Base-by-base conservation (phyloP, 23 red algal genomes). In the Porphyridium purpureum region DNA sequence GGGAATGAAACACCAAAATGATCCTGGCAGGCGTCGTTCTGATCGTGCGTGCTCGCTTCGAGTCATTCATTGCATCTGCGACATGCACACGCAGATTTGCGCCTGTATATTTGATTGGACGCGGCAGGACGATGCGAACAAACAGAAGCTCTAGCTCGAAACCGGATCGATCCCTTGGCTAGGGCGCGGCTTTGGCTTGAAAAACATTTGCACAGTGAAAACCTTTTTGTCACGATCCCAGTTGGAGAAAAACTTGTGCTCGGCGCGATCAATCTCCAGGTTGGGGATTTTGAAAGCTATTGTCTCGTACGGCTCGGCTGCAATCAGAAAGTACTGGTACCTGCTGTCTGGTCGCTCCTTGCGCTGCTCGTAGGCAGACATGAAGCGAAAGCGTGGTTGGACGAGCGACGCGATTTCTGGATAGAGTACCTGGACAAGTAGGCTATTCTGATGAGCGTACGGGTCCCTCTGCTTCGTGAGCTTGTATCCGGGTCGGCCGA, bases 231-330 rank as follows among this genome's bases (percentile, higher is more conserved):
- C 74, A 29, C 31, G 46, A 52, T 93, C 84, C 84, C 84, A 93
- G 48, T 80, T 41, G 1, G 71, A 67, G 25, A 50, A 80, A 30
- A 81, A 67, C 21, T 53, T 52, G 1, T 64, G 73, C 29, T 80
- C 66, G 33, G 27, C 4, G 47, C 70, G 69, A 36, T 93, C 84
- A 36, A 93, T 69, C 4, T 67, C 53, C 50, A 54, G 38, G 49
- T 93, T 93, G 22, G 84, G 84, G 27, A 93, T 93, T 50, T 81
- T 93, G 32, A 93, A 93, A 7, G 84, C 84, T 0, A 93, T 70
- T 26, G 84, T 93, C 58, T 93, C 84, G 54, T 93, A 93, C 35
- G 84, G 84, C 35, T 80, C 84, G 11, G 84, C 74, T 0, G 84
- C 84, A 62, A 93, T 80, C 28, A 93, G 67, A 5, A 93, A 28